phyloP scores from a whole-genome alignment of 345 rosid genomes.

The Pistacia vera region DNA sequence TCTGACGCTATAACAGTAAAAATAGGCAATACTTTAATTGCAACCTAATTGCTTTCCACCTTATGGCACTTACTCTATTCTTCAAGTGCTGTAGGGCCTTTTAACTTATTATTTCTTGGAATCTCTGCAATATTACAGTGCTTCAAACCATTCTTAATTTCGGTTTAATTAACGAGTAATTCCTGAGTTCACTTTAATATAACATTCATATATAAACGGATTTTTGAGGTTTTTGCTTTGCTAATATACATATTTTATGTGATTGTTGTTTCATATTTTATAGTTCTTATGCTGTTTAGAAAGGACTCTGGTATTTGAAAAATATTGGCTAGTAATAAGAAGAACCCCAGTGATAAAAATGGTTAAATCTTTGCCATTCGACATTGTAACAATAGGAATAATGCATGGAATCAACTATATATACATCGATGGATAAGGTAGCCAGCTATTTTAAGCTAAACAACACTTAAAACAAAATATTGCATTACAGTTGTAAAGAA shows the following conservation, averaged over 20 bases:
- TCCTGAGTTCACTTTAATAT: too few species aligned
- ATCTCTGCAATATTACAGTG: background rate
- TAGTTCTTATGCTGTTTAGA: too few species aligned
- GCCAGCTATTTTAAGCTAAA: conserved; percentile 16
- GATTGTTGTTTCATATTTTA: too few species aligned
- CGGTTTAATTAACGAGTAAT: too few species aligned
- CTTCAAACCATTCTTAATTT: background rate
- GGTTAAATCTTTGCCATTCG: background rate
- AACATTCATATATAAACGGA: too few species aligned
- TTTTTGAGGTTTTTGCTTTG: too few species aligned
- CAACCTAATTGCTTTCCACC: background rate
- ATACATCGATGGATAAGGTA: conserved; percentile 14
- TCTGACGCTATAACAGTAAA: background rate
- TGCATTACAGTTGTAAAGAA: conserved; percentile 6
- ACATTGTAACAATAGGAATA: background rate
- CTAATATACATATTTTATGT: too few species aligned
- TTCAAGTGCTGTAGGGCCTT: background rate
- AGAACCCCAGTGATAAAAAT: background rate
- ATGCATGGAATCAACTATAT: conserved; percentile 15
- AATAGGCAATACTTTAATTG: background rate
- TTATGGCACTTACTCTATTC: background rate
- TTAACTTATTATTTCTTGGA: background rate
- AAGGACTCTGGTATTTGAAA: too few species aligned
- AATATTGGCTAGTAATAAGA: background rate
- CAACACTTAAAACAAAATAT: background rate